Evolutionary conservation across 2,329 filamentous ascomycete genomes (phyloP), one percentile per base, ranked within the genome.

Genomic region (Colletotrichum cereale): DNA sequence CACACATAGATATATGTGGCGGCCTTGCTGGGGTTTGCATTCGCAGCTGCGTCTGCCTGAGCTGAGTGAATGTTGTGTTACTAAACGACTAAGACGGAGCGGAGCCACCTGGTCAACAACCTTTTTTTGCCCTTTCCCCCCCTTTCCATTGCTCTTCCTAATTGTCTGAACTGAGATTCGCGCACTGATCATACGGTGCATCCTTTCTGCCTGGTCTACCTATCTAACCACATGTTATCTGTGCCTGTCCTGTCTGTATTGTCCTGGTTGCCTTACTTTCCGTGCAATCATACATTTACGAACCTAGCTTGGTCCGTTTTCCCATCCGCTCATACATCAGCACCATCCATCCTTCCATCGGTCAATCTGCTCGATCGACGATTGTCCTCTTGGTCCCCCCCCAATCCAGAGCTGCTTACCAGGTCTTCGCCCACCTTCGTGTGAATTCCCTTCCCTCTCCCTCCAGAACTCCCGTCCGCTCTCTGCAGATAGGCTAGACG

Each of bases 21-120:
- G 38, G 14, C 34, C 29, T 72, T 34, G 8, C n/a, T 44, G 36
- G 36, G 21, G 24, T 55, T 42, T 55, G 34, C 36, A 44, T 55
- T 55, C 48, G 61, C 61, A 29, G 50, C 44, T 68, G 44, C 64
- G 42, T 68, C 29, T 68, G 50, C 57, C 55, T 57, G 42, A 47
- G 61, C 53, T 64, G 69, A 60, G 69, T 47, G 69, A 60, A 65
- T 47, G 8, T 47, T 12, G 42, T 50, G 40, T 68, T 60, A 48
- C 44, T 47, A 55, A 40, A 69, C 68, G 42, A 63, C 65, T 64
- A 60, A 69, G 69, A 72, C 65, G 52, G 53, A 48, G 24, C 58
- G 52, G 60, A 58, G 29, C 58, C 57, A 31, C 67, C 64, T 29
- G 68, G 63, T 47, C 69, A 61, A 68, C 71, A 47, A 24, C 21